Base-by-base conservation (phyloP, 768 basidiomycete species). In the Exidia glandulosa region DNA sequence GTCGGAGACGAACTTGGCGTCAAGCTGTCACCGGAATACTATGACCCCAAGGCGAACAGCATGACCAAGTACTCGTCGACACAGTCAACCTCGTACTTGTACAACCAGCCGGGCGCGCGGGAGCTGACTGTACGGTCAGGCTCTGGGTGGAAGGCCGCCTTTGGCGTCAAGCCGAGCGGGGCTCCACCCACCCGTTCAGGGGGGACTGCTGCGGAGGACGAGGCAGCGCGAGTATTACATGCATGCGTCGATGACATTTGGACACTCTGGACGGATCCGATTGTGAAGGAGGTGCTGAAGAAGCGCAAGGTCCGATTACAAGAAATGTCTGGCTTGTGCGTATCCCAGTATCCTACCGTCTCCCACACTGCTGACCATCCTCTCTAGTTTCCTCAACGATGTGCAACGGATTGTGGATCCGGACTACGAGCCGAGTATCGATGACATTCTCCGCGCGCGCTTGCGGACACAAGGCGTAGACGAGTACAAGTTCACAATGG, bases 401-500 rank as follows among this genome's bases (percentile, higher is more conserved):
- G 68, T 90, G n/a, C 78, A 79, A 32, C 77, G 85, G 16, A 80
- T 90, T 13, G 81, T 85, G 2, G 77, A 81, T 2, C 74, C 75
- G 23, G 74, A 78, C 71, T 90, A 87, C 67, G 69, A 85, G 2
- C 87, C 87, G 1, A 80, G 84, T 13, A 84, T 88, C 70, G 87
- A 88, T 66, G 87, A 90, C 65, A 83, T 90, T 63, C 77, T 90
- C 6, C 81, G 85, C 13, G 88, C 88, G 1, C 75, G 88, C 30
- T 66, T 90, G 29, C 88, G 88, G 69, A 86, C 85, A 10, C 70
- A 85, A 33, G 88, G 88, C 2, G 81, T 88, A 2, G 84, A 88
- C 60, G 88, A 90, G 66, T 84, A 89, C 64, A 59, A 56, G 30
- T 65, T 63, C 54, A 60, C 59, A 3, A 37, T 63, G n/a, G 58